These are phyloP conservation scores for Emergomyces pasteurianus DNA, from an alignment of 2,329 filamentous ascomycete species.

Conservation along the genomic window DNA sequence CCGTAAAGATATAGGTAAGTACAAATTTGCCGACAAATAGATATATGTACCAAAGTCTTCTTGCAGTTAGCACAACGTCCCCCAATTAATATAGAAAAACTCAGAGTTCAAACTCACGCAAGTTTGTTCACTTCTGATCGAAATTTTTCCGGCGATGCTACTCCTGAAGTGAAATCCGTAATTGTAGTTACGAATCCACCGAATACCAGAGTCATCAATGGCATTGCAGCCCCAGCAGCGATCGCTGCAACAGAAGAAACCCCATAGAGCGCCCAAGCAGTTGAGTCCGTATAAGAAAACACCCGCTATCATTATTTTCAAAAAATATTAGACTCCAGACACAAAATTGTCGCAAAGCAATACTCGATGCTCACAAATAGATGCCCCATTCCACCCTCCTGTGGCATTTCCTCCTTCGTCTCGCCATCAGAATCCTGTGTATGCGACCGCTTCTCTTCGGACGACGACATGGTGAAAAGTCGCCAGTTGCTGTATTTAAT, in stretches of 20 bases:
- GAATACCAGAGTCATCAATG: slow-evolving; percentile 2
- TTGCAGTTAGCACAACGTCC: background rate
- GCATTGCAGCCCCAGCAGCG: background rate
- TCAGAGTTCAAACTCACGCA: background rate
- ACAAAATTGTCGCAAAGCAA: background rate
- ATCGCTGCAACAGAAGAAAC: background rate
- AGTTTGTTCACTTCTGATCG: slow-evolving; percentile 1
- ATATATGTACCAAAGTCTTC: slow-evolving; percentile 1
- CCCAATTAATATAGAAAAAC: background rate
- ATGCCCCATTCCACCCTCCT: slow-evolving; percentile 1
- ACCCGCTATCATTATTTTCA: background rate
- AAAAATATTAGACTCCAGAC: background rate
- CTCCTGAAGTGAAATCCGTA: background rate
- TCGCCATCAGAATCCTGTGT: background rate
- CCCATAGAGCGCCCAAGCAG: background rate
- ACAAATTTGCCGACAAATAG: slow-evolving; percentile 1
- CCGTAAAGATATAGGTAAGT: slow-evolving; percentile 3
- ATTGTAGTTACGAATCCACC: slow-evolving; percentile 2
- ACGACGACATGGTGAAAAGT: background rate
- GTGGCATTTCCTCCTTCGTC: background rate
- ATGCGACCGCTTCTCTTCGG: background rate
- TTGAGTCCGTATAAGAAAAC: slow-evolving; percentile 2
- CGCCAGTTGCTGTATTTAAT: background rate
- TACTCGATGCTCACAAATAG: background rate
- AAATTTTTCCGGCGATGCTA: background rate